Evolutionary conservation across 495 filamentous ascomycete species (phyloP), one percentile per base, ranked within the genome.

Genomic region (Hypoxylon trugodes): DNA sequence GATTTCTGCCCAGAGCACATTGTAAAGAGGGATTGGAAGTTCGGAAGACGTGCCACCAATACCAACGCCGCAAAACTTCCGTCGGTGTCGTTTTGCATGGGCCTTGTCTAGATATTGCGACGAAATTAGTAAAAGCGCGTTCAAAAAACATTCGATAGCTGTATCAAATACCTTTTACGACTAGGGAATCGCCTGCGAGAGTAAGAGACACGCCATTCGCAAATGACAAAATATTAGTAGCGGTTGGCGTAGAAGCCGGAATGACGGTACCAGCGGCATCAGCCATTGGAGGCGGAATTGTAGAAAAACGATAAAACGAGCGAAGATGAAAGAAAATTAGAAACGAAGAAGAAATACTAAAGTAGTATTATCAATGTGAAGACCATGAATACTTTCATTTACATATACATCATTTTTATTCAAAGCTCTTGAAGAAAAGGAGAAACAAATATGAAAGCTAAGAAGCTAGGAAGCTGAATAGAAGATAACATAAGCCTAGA

Each of bases 1-100:
- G 22, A 79, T 50, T 59, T 91, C 86, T 16, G 89, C 91, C 85
- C 90, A 96, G 26, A 98, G 87, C 35, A 98, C 76, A 71, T 96
- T 90, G 76, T 90, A 92, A 51, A 93, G 87, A 0, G 89, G 87
- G 10, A 97, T 89, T 36, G 63, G 59, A 16, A 63, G 43, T 51
- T 64, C 61, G 42, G 41, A 7, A 28, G 68, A 22, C 1, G 25
- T 22, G 16, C 32, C 35, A 4, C 53, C 41, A 76, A 79, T 37
- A 38, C 62, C 15, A 43, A 71, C 13, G 30, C 68, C 70, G 47
- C 68, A 71, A 22, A 66, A 19, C 40, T 55, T 65, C 16, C 30
- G 45, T 21, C 61, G 68, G 25, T 54, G 57, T 7, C 19, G 56
- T 24, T 26, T 61, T n/a, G 65, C 53, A 21, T 28, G 53, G 15